Base-by-base conservation (phyloP, 2,329 filamentous ascomycete genomes). In the Sporothrix globosa region DNA sequence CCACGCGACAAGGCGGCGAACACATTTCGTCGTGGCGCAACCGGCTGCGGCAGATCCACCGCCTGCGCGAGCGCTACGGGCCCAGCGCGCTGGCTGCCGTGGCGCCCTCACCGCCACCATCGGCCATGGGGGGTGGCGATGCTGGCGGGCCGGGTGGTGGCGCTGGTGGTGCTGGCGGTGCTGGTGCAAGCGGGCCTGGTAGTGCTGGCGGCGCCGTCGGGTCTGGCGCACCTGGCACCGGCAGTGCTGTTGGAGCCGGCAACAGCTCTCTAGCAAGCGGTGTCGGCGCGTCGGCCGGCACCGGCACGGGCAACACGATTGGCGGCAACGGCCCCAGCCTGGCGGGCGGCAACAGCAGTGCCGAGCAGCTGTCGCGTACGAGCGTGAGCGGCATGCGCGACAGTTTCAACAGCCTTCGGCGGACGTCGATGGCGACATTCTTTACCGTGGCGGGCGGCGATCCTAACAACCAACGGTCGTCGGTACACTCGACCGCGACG, bases 1-100 rank as follows among this genome's bases (percentile, higher is more conserved):
- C 88, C 61, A 89, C 88, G 76, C 86, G 89, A 61, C 87, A 91
- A 73, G 91, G 90, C 6, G 91, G 91, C 70, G 93, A 97, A 78
- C 90, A 97, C 76, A 86, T 96, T 41, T 96, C 93, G 13, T 92
- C 92, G 10, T 98, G 96, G 96, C 89, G 93, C 71, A 92, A 91
- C 75, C 89, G 96, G 65, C 86, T 98, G 14, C 88, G 91, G 65
- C 92, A 95, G 78, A 96, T 99, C 77, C 91, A 91, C 77, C 87
- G 89, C 58, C 85, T 99, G 66, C 88, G 93, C 39, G 92, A 96
- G 71, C 88, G 86, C 71, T 85, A 90, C 74, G 83, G 81, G 1
- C 81, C 82, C 10, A 87, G 71, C 21, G 74, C 48, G 24, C 39
- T 69, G 75, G 27, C 65, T 3, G 21, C 67, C 9, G 11, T 68